Evolutionary conservation across 768 basidiomycete species (phyloP).

Genomic region (Tulasnella sp.): DNA sequence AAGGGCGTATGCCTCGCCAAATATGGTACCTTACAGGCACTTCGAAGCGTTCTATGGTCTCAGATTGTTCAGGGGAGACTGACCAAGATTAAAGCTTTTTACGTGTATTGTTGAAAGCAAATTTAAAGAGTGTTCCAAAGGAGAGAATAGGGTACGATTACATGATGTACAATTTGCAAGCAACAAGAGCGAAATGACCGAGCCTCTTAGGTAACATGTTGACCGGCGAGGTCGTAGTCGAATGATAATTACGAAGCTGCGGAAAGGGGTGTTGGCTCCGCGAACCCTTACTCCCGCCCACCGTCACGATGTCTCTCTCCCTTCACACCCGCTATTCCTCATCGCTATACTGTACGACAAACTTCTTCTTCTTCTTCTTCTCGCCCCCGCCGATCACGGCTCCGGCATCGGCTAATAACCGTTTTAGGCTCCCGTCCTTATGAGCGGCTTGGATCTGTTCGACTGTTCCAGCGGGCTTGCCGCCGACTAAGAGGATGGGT

Average conservation of each 20-base stretch:
- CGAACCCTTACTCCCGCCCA: no score
- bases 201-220: neutral
- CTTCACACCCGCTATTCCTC: neutral
- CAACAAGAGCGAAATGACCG: neutral
- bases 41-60: no score
- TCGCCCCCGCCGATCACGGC: constrained; percentile 52
- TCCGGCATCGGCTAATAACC: constrained; percentile 52
- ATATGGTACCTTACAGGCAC: no score
- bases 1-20: neutral
- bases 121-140: neutral
- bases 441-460: constrained; percentile 51
- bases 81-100: no score
- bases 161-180: neutral
- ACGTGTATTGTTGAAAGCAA: no score
- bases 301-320: neutral
- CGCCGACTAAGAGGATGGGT: constrained; percentile 67
- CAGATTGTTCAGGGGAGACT: no score
- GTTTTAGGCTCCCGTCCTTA: constrained; percentile 50
- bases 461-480: constrained; percentile 52
- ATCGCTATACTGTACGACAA: constrained; percentile 26
- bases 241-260: neutral
- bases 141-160: neutral
- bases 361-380: constrained; percentile 51
- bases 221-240: neutral
- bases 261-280: neutral